Evolutionary conservation across 2,329 filamentous ascomycete genomes (phyloP).

Genomic region (Talaromyces sp.): DNA sequence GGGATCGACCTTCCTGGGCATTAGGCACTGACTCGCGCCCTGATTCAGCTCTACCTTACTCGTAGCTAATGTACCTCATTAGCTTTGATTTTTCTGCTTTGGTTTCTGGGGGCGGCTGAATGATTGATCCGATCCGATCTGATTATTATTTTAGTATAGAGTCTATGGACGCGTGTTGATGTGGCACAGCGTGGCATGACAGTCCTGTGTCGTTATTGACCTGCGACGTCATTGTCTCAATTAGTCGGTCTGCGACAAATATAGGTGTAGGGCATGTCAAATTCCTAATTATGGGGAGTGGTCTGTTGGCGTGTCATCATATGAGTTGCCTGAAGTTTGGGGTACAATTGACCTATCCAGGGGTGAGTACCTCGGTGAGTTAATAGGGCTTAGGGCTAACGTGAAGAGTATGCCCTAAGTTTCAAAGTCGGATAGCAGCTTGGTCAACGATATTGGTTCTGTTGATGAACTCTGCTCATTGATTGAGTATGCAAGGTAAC

Average conservation of each 20-base stretch:
- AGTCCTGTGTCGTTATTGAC: background rate
- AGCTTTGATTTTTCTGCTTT: background rate
- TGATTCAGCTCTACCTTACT: background rate
- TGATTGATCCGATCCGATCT: background rate
- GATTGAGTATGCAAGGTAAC: background rate
- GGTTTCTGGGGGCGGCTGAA: conserved; percentile 3
- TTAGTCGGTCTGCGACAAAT: background rate
- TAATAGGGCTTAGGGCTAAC: background rate
- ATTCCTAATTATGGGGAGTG: too few relatives aligned
- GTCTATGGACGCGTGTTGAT: background rate
- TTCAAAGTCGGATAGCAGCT: too few relatives aligned
- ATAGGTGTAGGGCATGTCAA: background rate
- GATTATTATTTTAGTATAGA: background rate
- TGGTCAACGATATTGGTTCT: background rate
- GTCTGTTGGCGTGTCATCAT: background rate
- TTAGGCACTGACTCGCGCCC: background rate
- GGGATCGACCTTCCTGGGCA: background rate
- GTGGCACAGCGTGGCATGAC: background rate
- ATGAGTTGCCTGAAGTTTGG: background rate
- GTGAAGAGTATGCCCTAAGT: background rate
- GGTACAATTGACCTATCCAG: background rate
- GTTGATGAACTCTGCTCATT: background rate
- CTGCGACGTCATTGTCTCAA: background rate
- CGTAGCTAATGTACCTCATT: background rate
- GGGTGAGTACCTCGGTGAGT: background rate